Conservation (phyloP, 164 flowering plant species). For the Tetrastigma voinierianum region DNA sequence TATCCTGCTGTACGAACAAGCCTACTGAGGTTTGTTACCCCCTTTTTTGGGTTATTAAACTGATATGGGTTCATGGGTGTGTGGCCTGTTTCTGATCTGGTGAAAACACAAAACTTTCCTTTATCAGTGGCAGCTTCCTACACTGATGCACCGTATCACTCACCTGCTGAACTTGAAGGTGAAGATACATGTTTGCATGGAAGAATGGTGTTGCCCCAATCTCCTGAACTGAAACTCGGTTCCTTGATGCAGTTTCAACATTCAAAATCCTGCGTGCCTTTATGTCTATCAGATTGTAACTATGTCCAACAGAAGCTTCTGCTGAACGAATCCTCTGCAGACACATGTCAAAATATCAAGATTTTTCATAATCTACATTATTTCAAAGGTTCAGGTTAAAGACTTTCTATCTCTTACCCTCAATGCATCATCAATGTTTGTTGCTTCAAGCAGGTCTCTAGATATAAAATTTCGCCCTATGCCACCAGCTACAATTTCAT, state of each 20-base stretch:
- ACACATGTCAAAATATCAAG: conserved; percentile 9
- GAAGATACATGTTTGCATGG: conserved; percentile 91
- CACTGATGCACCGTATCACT: not conserved
- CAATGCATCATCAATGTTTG: conserved; percentile 63
- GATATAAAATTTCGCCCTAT: conserved; percentile 76
- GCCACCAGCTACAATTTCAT: conserved; percentile 63
- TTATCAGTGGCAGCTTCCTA: no score
- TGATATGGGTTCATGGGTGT: not conserved
- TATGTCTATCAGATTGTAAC: conserved; percentile 69
- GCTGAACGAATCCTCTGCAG: conserved; percentile 56
- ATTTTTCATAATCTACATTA: not conserved
- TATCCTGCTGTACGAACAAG: not conserved
- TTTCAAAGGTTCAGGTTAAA: not conserved
- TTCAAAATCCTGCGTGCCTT: conserved; percentile 50
- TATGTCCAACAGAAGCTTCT: conserved; percentile 75
- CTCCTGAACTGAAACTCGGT: conserved; percentile 50
- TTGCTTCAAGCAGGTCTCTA: conserved; percentile 75
- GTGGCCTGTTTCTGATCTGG: not conserved
- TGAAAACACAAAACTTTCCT: not conserved
- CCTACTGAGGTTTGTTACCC: not conserved
- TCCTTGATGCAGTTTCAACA: conserved; percentile 74
- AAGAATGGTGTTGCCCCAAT: conserved; percentile 62
- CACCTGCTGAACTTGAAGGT: conserved; percentile 72
- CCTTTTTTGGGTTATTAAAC: not conserved
- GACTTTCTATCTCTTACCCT: conserved; percentile 31